Evolutionary conservation across 208 protist species (phyloP).

Genomic region (Trypanosoma rangeli): DNA sequence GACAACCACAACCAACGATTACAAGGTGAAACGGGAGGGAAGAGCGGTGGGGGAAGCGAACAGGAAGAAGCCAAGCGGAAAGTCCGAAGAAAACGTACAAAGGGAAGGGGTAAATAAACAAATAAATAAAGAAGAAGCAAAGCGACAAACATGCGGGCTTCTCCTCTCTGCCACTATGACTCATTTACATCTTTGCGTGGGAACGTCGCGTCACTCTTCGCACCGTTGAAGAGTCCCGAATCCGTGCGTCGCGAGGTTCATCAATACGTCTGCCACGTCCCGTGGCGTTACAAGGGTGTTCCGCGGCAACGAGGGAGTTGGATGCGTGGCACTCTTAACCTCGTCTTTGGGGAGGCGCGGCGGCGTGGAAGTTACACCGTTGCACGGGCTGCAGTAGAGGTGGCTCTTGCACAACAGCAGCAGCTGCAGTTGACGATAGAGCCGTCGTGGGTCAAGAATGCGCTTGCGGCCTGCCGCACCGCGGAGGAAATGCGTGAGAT

Average conservation of each 20-base stretch:
- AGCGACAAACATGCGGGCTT: conserved; percentile 2
- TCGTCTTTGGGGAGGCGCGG: conserved; percentile 75
- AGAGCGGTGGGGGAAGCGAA: no score
- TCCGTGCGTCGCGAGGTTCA: conserved; percentile 35
- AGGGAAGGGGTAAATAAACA: background rate
- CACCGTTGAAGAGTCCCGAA: conserved; percentile 34
- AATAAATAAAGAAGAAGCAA: conserved; percentile 2
- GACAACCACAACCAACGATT: no score
- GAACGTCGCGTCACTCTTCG: conserved; percentile 48
- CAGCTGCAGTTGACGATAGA: conserved; percentile 38
- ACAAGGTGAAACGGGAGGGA: no score
- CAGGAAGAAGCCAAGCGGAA: background rate
- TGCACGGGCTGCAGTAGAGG: conserved; percentile 43
- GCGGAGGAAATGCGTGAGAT: conserved; percentile 48
- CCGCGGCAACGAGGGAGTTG: conserved; percentile 50
- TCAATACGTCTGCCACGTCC: conserved; percentile 34
- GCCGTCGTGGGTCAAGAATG: conserved; percentile 66
- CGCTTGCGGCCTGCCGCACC: conserved; percentile 47
- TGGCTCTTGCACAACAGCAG: conserved; percentile 35
- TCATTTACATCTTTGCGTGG: conserved; percentile 52
- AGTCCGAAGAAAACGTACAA: background rate
- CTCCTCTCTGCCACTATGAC: conserved; percentile 33
- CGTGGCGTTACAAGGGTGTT: conserved; percentile 15
- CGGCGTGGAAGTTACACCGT: conserved; percentile 39
- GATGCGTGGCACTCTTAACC: conserved; percentile 42